Evolutionary conservation across 2,329 filamentous ascomycete genomes (phyloP), one percentile per base, ranked within the genome.

Genomic region (Penicillium olsonii): DNA sequence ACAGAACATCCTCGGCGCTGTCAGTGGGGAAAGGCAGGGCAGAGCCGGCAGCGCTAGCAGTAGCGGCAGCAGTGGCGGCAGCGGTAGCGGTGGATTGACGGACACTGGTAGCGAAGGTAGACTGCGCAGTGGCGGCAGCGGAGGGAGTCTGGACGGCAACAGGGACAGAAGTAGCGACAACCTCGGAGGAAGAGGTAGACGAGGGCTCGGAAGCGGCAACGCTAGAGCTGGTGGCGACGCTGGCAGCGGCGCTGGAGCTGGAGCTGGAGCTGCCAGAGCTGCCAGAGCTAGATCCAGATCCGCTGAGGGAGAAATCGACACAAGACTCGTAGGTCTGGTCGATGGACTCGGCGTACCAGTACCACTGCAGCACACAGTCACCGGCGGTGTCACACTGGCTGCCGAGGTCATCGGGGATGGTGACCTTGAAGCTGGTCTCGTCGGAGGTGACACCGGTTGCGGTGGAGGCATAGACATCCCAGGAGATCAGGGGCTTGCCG

Each of bases 301-400:
- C 64, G 24, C 56, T 54, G 19, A 65, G 39, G 27, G 63, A 67
- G 45, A 69, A 69, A 29, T 68, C 67, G 45, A 68, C 45, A 51
- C 67, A 69, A 17, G 65, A 67, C 60, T 68, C 64, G 26, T 68
- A 68, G 45, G 67, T 69, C 64, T 69, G 66, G 39, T 67, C 63
- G 24, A 68, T 65, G 5, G 63, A 66, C 55, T 64, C 42, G 22
- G 65, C 64, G 19, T 55, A 63, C 66, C 66, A 68, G 55, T 68
- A 69, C 66, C 66, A 69, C 57, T 69, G 66, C 27, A 69, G 51
- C 22, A 68, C 66, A 61, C 66, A 68, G 29, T 55, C 60, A 42
- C 65, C 66, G 14, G 62, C 62, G 48, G 60, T 55, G 15, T 52
- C 44, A 42, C 66, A 68, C 57, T 63, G 45, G 33, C 43, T 42